Evolutionary conservation across 768 basidiomycete species (phyloP).

Genomic region (Boletellus emodensis): DNA sequence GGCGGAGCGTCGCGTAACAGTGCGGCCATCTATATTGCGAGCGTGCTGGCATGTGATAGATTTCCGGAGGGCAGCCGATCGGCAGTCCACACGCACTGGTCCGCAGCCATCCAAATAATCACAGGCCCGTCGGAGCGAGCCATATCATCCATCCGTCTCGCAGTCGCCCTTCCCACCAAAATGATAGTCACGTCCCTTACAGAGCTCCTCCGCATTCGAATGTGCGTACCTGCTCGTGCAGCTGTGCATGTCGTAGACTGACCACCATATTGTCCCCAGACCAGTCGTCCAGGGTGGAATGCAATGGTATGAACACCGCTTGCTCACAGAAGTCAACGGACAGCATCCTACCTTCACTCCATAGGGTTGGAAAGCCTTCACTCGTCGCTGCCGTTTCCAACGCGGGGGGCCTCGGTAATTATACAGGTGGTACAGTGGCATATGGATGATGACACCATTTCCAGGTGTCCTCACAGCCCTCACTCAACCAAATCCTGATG

Average conservation of each 20-base stretch:
- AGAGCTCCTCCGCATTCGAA: conserved; percentile 58
- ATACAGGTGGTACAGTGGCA: neutral
- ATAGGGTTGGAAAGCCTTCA: conserved; percentile 74
- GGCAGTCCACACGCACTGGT: no score
- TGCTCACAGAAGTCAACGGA: neutral
- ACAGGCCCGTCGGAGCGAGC: no score
- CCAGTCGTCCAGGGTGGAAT: conserved; percentile 86
- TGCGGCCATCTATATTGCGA: no score
- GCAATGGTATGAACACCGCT: conserved; percentile 61
- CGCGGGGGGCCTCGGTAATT: conserved; percentile 72
- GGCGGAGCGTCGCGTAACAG: no score
- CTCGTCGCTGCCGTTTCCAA: conserved; percentile 78
- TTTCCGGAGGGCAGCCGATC: no score
- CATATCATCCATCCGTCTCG: no score
- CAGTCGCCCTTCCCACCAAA: neutral
- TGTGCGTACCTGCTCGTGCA: conserved; percentile 42
- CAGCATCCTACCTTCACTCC: neutral
- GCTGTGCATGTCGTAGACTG: neutral
- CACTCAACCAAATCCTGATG: conserved; percentile 82
- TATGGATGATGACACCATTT: neutral
- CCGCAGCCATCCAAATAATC: no score
- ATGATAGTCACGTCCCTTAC: conserved; percentile 57
- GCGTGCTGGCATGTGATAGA: no score
- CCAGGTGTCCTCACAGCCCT: conserved; percentile 81
- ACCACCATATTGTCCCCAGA: conserved; percentile 31